Evolutionary conservation across 2,329 filamentous ascomycete genomes (phyloP), one percentile per base, ranked within the genome.

Genomic region (Aureobasidium sp.): DNA sequence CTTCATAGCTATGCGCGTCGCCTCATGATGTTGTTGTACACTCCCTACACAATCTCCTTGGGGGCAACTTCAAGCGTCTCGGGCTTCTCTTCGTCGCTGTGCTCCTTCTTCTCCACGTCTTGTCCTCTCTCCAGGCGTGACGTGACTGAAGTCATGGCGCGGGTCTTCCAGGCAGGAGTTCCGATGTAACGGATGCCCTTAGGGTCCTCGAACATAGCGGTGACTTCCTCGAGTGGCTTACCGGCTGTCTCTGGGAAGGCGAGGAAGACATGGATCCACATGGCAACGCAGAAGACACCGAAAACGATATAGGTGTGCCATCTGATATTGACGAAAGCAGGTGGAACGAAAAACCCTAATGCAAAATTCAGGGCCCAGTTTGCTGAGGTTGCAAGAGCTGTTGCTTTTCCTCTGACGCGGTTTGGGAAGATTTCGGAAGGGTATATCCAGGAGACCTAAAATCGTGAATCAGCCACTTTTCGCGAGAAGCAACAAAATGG

Each of bases 191-290:
- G 71, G 51, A 75, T 71, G 27, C 76, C 76, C 18, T 71, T 69
- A 4, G 75, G 73, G 65, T 74, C 72, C 56, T 80, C 83, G 75
- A 95, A 95, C 69, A 94, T 90, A 18, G 88, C 87, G 69, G 93
- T 91, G 76, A 94, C 90, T 74, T 95, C 91, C 74, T 95, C 92
- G 1, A 95, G 86, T 0, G 91, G 91, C 78, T 89, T 92, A 16
- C 91, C 91, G 45, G 89, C 87, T 0, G 91, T 94, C 78, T 93
- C 87, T 0, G 90, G 91, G 70, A 88, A 89, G 20, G 84, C 77
- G 69, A 94, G 82, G 75, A 88, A 87, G 73, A 92, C 89, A 75
- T 94, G 91, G 60, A 94, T 75, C 47, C 89, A 89, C 72, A 92
- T 91, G 8, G 84, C 83, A 1, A 84, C 84, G 74, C 91, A 92